These are phyloP conservation scores for Podila epigama DNA, from an alignment of 192 early-diverging fungal genomes.

Conservation along the genomic window DNA sequence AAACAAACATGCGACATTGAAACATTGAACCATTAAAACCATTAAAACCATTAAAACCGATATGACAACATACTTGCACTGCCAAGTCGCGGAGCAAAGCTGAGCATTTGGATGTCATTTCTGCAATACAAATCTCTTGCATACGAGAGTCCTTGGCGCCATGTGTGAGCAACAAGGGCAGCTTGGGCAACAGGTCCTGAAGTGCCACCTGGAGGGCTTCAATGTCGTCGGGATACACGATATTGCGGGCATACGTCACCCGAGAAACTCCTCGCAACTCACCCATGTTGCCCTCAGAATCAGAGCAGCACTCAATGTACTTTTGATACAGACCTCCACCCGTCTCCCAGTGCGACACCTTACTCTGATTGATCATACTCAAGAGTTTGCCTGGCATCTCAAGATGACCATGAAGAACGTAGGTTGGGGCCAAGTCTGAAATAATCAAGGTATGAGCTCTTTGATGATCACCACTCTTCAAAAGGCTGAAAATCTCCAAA, in stretches of 20 bases:
- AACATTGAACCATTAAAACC: background rate
- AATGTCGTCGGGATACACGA: constrained; percentile 26
- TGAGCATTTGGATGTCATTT: constrained; percentile 40
- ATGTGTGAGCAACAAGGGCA: constrained; percentile 12
- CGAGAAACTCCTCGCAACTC: constrained; percentile 2
- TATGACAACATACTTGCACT: constrained; percentile 16
- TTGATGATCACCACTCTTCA: constrained; percentile 54
- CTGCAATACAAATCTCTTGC: constrained; percentile 16
- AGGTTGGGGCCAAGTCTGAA: constrained; percentile 62
- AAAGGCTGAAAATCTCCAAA: constrained; percentile 43
- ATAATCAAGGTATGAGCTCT: constrained; percentile 61
- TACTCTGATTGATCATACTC: constrained; percentile 41
- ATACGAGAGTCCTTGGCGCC: background rate
- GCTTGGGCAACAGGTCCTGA: constrained; percentile 4
- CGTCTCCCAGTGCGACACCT: constrained; percentile 24
- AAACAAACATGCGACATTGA: background rate
- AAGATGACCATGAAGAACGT: constrained; percentile 58
- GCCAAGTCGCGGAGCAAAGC: constrained; percentile 23
- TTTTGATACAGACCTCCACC: constrained; percentile 43
- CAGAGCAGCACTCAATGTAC: constrained; percentile 41
- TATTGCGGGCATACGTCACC: constrained; percentile 29
- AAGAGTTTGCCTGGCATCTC: constrained; percentile 46
- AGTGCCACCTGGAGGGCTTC: constrained; percentile 12
- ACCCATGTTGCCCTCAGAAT: constrained; percentile 19
- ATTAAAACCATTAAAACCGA: background rate